Evolutionary conservation across 2,329 filamentous ascomycete species (phyloP), one percentile per base, ranked within the genome.

Genomic region (Sphaerulina musiva): DNA sequence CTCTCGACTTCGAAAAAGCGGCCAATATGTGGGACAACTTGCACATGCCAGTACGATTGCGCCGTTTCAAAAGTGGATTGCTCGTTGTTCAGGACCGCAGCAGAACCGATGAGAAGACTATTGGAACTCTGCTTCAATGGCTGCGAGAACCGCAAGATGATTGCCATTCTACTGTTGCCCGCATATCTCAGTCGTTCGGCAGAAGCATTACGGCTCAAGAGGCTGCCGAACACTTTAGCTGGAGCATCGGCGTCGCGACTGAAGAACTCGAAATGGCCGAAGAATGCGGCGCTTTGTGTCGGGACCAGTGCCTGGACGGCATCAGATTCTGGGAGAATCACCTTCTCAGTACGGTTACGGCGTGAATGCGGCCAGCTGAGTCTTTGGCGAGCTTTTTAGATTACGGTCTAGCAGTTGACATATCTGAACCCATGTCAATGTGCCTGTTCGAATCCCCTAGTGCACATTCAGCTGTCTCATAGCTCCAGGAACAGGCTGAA

Each of bases 181-280:
- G 87, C 87, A 85, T 95, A 64, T 89, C 85, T 86, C 77, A 77
- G 45, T 36, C 76, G 40, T 96, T 89, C 69, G 91, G 93, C 0
- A 80, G 85, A 53, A 90, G 93, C 8, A 84, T 97, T 29, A 96
- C 90, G 11, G 89, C 90, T 1, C 88, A 93, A 67, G 91, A 97
- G 66, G 82, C 84, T 0, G 93, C 93, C 0, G 88, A 95, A 70
- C 78, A 83, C 47, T 98, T 98, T 71, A 89, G 91, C 5, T 98
- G 93, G 93, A 97, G 93, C 68, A 86, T 98, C 6, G 93, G 93
- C 7, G 92, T 98, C 20, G 93, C 93, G 1, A 87, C 86, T 56
- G 93, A 97, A 69, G 93, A 98, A 73, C 77, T 98, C 10, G 88
- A 96, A 68, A 96, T 98, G 92, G 91, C 91, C 0, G 93, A 98